phyloP scores from a whole-genome alignment of 306 rosid genomes.

The Biancaea sappan region DNA sequence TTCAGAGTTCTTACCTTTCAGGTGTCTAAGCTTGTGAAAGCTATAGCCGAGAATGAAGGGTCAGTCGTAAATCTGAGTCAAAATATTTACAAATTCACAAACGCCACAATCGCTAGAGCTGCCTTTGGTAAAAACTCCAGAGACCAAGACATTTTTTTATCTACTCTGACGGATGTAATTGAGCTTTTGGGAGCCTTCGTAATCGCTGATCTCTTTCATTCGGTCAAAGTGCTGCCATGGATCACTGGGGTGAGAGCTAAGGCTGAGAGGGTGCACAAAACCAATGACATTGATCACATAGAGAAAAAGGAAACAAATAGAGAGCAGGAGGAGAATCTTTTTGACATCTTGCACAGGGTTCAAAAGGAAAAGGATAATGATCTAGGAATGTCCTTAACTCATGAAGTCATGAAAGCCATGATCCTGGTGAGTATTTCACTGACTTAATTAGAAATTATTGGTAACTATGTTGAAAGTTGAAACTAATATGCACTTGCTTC shows the following conservation, averaged over 20 bases:
- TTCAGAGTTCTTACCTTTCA: no score
- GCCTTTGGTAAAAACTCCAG: neutral
- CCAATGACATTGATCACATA: neutral
- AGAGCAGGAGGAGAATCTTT: neutral
- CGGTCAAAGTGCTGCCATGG: neutral
- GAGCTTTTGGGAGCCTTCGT: neutral
- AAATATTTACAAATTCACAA: neutral
- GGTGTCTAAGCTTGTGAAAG: neutral
- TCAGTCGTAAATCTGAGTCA: neutral
- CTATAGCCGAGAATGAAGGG: neutral
- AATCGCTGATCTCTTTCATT: constrained; percentile 17
- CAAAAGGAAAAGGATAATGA: neutral
- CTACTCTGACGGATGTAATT: neutral
- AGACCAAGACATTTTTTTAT: neutral
- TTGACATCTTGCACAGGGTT: neutral
- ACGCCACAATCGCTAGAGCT: neutral
- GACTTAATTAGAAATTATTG: no score
- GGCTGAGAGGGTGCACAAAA: neutral
- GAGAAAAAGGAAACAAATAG: neutral
- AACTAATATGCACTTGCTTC: no score
- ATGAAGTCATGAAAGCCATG: neutral
- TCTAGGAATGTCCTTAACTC: neutral
- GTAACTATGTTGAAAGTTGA: no score
- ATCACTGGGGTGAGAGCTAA: constrained; percentile 5
- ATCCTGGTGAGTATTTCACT: neutral